Evolutionary conservation across 306 rosid species (phyloP).

Genomic region (Senna siamea): DNA sequence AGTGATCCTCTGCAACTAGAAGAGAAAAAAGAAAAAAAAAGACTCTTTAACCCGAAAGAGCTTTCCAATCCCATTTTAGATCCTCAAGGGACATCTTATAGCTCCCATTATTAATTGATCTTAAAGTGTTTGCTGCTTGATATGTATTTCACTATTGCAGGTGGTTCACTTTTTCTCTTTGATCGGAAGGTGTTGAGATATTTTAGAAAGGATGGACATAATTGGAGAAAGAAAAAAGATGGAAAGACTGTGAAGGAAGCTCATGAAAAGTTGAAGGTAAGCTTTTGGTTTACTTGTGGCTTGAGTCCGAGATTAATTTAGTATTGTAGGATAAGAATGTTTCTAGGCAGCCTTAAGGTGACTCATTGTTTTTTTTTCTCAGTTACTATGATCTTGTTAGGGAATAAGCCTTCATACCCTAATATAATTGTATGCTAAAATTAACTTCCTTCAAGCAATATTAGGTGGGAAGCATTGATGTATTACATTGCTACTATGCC

Average conservation of each 20-base stretch:
- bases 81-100: constrained; percentile 7
- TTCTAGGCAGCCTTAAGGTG: not conserved
- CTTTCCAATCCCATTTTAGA: not conserved
- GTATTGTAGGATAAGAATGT: constrained; percentile 13
- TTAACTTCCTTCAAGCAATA: constrained; percentile 48
- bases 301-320: constrained; percentile 28
- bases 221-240: constrained; percentile 90
- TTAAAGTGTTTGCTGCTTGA: constrained; percentile 36
- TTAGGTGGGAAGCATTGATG: constrained; percentile 91
- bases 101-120: constrained; percentile 34
- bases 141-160: constrained; percentile 50
- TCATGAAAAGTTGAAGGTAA: constrained; percentile 90
- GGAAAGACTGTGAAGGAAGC: constrained; percentile 96
- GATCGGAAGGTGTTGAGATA: constrained; percentile 87
- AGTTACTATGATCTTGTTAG: constrained; percentile 15
- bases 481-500: constrained; percentile 89
- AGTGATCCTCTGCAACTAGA: not conserved
- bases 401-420: constrained; percentile 20
- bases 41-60: not conserved
- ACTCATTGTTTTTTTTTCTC: not conserved
- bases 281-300: constrained; percentile 31
- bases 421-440: constrained; percentile 30
- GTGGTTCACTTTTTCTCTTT: constrained; percentile 90
- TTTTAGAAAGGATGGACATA: constrained; percentile 91
- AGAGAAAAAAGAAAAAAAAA: not conserved